Evolutionary conservation across 2,329 filamentous ascomycete species (phyloP), one percentile per base, ranked within the genome.

Genomic region (Aspergillus pseudotamarii): DNA sequence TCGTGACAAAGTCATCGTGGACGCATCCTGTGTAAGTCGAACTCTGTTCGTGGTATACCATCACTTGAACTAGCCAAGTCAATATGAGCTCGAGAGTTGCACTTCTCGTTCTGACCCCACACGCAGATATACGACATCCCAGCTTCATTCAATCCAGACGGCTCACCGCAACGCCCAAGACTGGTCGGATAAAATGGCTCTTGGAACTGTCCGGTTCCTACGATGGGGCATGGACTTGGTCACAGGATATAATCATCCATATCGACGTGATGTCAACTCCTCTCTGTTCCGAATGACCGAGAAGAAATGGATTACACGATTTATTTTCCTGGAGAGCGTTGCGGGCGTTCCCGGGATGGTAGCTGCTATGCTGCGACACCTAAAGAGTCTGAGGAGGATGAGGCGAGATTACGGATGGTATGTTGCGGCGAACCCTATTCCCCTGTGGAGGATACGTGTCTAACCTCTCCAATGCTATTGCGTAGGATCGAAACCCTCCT

Each of bases 271-370:
- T 58, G 70, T 69, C 64, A 69, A 62, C 57, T 65, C 32, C 0
- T 86, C 83, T 80, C 89, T 75, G 72, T 96, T 86, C 72, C 76
- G 77, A 38, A 92, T 92, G 83, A 95, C 88, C 0, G 94, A 96
- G 76, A 83, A 89, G 5, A 95, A 98, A 80, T 99, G 95, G 90
- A 84, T 97, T 71, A 87, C 91, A 56, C 87, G 94, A 6, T 94
- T 97, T 74, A 86, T 99, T 69, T 99, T 99, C 78, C 85, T 99
- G 38, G 95, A 99, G 78, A 94, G 90, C 56, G 92, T 99, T 45
- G 95, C 95, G 14, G 95, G 93, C 36, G 95, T 98, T 0, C 95
- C 95, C 0, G 95, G 95, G 9, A 98, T 98, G 93, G 94, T 98
- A 0, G 95, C 91, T 0, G 95, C 93, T 23, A 97, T 97, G 91